phyloP scores from a whole-genome alignment of 2,329 filamentous ascomycete genomes.

The Penicillium sp. region DNA sequence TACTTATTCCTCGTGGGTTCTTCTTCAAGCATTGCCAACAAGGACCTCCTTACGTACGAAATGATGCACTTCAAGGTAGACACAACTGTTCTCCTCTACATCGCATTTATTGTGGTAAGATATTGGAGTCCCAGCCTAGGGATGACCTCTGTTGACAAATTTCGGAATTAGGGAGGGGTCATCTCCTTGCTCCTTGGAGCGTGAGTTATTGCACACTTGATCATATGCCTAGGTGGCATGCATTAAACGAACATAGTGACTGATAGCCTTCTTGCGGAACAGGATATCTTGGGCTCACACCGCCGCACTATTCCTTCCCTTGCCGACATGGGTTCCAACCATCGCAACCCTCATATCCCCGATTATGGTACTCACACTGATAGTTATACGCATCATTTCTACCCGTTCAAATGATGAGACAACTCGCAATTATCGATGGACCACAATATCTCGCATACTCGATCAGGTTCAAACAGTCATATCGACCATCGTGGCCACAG shows the following conservation, averaged over 20 bases:
- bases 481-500: conserved; percentile 31
- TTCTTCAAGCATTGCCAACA: no score
- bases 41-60: neutral
- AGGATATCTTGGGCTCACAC: conserved; percentile 33
- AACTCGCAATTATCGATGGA: neutral
- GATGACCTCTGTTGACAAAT: neutral
- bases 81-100: neutral
- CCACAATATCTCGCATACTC: conserved; percentile 7
- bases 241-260: neutral
- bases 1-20: no score
- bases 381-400: conserved; percentile 4
- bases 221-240: neutral
- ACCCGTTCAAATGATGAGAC: neutral
- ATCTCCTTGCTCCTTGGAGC: conserved; percentile 21
- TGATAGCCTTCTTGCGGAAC: neutral
- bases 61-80: conserved; percentile 2
- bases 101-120: conserved; percentile 5
- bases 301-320: conserved; percentile 24
- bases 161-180: neutral
- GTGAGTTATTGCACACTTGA: conserved; percentile 12
- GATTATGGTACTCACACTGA: conserved; percentile 11
- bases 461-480: conserved; percentile 27
- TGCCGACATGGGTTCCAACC: conserved; percentile 27
- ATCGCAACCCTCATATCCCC: conserved; percentile 25
- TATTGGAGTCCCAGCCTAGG: neutral